These are phyloP conservation scores for Spathaspora hagerdaliae DNA, from an alignment of 805 yeast genomes.

Conservation along the genomic window DNA sequence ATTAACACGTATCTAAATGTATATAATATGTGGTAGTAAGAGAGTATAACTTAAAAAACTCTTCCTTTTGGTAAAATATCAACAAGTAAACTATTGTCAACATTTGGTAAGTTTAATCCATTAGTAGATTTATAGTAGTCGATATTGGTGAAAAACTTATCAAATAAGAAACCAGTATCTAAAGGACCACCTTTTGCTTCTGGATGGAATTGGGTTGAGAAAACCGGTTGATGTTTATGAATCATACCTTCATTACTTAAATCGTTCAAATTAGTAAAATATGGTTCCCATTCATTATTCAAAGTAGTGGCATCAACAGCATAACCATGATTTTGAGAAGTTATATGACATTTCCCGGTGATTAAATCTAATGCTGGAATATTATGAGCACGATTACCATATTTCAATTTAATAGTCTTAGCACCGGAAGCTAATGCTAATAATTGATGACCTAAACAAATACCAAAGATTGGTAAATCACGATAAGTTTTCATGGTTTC, in stretches of 20 bases:
- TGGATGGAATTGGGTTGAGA: conserved; percentile 98
- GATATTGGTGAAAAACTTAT: conserved; percentile 77
- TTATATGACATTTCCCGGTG: conserved; percentile 93
- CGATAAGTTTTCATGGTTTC: conserved; percentile 60
- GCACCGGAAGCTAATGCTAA: conserved; percentile 95
- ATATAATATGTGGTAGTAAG: no score
- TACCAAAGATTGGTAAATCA: conserved; percentile 90
- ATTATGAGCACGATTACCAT: conserved; percentile 98
- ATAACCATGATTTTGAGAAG: conserved; percentile 98
- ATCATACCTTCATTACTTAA: conserved; percentile 97
- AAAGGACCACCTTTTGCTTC: conserved; percentile 99
- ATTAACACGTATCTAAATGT: no score
- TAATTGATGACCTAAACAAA: conserved; percentile 96
- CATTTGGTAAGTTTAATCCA: conserved; percentile 40
- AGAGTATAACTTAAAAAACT: conserved; percentile 36
- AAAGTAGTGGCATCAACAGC: conserved; percentile 86
- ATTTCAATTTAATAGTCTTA: conserved; percentile 84
- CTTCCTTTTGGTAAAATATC: conserved; percentile 65
- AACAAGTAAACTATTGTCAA: conserved; percentile 48
- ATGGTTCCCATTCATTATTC: conserved; percentile 72
- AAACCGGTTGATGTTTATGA: conserved; percentile 81
- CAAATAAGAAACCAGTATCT: conserved; percentile 88
- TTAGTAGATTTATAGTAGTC: conserved; percentile 42
- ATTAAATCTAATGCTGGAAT: conserved; percentile 90
- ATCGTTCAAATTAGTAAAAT: conserved; percentile 90